Conservation (phyloP, 75 land plant genomes). For the Picea glauca region DNA sequence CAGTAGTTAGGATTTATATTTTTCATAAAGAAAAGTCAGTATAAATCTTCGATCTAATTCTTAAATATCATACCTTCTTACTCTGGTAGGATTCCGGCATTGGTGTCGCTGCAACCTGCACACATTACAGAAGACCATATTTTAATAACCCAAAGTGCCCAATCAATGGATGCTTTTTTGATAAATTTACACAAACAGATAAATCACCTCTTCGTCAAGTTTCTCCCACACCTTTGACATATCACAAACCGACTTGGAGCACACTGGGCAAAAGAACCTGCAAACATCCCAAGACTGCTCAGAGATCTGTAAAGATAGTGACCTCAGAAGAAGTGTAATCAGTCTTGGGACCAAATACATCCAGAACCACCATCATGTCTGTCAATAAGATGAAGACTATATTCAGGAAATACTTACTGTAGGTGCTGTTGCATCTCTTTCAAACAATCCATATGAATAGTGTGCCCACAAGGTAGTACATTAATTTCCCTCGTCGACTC, state of each 20-base stretch:
- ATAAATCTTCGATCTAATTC: not conserved
- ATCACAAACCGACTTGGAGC: slow-evolving; percentile 91
- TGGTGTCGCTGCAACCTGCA: slow-evolving; percentile 69
- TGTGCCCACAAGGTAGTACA: slow-evolving; percentile 84
- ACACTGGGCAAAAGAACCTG: slow-evolving; percentile 87
- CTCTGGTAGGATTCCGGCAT: slow-evolving; percentile 67
- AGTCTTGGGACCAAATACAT: not conserved
- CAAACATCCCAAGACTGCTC: not conserved
- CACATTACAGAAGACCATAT: not conserved
- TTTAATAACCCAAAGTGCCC: not conserved
- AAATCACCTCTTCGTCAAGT: slow-evolving; percentile 50
- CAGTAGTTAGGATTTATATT: not conserved
- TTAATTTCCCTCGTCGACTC: slow-evolving; percentile 70
- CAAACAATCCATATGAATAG: slow-evolving; percentile 78
- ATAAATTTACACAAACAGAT: too few relatives aligned
- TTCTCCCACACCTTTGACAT: slow-evolving; percentile 90
- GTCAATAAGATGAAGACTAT: not conserved
- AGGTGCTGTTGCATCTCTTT: slow-evolving; percentile 79
- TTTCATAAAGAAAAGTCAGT: not conserved
- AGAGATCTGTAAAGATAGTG: not conserved
- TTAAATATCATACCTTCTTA: slow-evolving; percentile 46
- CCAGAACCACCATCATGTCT: not conserved
- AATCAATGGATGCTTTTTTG: too few relatives aligned
- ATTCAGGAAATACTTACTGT: slow-evolving; percentile 49
- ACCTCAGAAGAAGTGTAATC: not conserved